Evolutionary conservation across 2,329 filamentous ascomycete species (phyloP), one percentile per base, ranked within the genome.

Genomic region (Fusarium sp.): DNA sequence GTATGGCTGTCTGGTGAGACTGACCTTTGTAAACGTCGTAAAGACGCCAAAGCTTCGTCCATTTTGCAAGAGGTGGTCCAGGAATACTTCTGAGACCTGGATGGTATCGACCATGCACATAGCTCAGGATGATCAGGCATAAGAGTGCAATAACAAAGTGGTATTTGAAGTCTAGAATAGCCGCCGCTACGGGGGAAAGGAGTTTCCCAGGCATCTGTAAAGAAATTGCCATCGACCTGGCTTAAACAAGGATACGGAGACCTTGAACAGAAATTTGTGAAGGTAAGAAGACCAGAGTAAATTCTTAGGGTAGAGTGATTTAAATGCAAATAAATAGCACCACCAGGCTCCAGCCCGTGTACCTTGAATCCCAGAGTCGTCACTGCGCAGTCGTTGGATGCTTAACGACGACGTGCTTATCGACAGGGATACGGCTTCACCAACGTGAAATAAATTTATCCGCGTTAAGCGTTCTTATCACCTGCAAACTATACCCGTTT

Each of bases 21-120:
- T 45, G 38, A 3, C 38, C 37, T 10, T 45, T 18, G 11, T 45
- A 45, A 8, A 54, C 38, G 2, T 45, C 30, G 16, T 45, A 45
- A 28, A 54, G 38, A n/a, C 51, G 40, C 51, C 51, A 54, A 5
- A 54, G 16, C 7, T 16, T 45, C 2, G 51, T 45, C 16, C 28
- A 54, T 10, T 15, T 28, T 4, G 38, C 51, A 6, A 54, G 4
- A 1, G 8, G 4, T 6, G 51, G 51, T 6, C 51, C 51, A 1
- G 51, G 51, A 2, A 49, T 26, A 0, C 5, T 3, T 13, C 20
- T 16, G 2, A 49, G 31, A 4, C 31, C 16, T 36, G 31, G 6
- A 3, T 31, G 20, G 6, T 36, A 49, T 18, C 46, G 46, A 8
- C 4, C 13, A 23, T 47, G 6, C 5, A 33, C 9, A 20, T 47